Evolutionary conservation across 2,329 filamentous ascomycete genomes (phyloP).

Genomic region (Tetracladium maxilliforme): DNA sequence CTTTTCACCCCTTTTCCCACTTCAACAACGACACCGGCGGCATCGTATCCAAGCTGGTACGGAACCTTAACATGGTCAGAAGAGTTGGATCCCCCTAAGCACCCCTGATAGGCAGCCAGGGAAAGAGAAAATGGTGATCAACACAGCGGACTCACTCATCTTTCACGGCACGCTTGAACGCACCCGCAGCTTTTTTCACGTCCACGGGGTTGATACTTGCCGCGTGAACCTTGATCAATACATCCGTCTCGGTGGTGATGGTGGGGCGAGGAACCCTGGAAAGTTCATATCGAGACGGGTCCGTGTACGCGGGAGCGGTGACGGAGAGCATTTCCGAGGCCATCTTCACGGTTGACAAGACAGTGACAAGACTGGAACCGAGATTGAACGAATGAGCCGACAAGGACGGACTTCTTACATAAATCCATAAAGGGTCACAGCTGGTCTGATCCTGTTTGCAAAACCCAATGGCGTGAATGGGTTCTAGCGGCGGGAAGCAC

Average conservation of each 20-base stretch:
- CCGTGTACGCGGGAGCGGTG: no score
- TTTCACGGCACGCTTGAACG: constrained; percentile 15
- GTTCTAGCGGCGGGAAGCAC: no score
- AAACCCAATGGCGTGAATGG: no score
- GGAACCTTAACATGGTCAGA: constrained; percentile 17
- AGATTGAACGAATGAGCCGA: no score
- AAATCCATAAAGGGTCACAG: no score
- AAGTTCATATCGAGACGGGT: constrained; percentile 17
- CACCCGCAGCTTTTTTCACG: constrained; percentile 22
- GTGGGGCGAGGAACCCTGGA: constrained; percentile 24
- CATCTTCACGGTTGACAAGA: no score
- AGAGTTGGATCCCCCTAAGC: constrained; percentile 3
- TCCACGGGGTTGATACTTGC: constrained; percentile 29
- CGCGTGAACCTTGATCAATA: constrained; percentile 27
- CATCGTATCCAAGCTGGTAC: constrained; percentile 26
- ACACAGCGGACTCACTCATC: constrained; percentile 12
- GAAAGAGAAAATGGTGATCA: constrained; percentile 1
- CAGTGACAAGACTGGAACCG: no score
- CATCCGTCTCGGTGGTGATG: constrained; percentile 25
- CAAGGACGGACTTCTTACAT: no score
- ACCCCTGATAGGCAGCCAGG: background rate
- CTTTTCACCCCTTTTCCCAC: constrained; percentile 16
- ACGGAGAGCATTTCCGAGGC: no score
- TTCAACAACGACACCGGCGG: constrained; percentile 20
- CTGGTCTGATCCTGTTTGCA: no score